These are phyloP conservation scores for Pelargonium nanum DNA, from an alignment of 345 rosid genomes.

Conservation along the genomic window DNA sequence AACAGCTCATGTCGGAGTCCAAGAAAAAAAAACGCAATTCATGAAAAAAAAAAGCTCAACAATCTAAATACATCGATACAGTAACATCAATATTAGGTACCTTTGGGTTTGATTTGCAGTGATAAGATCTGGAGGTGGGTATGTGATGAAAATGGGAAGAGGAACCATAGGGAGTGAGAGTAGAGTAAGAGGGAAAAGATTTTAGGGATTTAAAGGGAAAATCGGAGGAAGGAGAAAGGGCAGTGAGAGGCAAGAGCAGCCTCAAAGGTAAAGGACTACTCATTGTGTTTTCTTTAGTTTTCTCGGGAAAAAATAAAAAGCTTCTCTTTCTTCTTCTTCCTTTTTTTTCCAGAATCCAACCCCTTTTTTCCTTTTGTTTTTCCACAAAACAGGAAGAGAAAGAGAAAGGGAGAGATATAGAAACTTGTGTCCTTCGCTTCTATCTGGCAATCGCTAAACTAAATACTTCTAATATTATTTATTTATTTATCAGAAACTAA, in stretches of 20 bases:
- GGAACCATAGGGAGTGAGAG: background rate
- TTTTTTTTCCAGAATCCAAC: background rate
- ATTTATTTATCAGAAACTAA: too few species aligned
- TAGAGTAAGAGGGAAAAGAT: background rate
- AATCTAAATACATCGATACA: background rate
- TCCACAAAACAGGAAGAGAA: background rate
- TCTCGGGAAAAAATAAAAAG: background rate
- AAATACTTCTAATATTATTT: too few species aligned
- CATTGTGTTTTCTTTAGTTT: background rate
- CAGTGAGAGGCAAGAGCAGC: slow-evolving; percentile 9
- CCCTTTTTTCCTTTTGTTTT: background rate
- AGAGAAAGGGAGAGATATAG: too few species aligned
- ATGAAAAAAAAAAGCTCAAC: background rate
- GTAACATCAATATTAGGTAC: background rate
- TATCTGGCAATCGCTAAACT: background rate
- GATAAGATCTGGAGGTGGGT: background rate
- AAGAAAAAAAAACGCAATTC: background rate
- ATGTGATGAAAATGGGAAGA: background rate
- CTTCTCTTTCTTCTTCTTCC: background rate
- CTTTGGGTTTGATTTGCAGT: background rate
- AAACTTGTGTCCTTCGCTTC: background rate
- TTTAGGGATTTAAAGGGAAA: slow-evolving; percentile 3
- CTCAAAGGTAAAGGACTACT: slow-evolving; percentile 11
- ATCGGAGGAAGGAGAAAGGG: background rate
- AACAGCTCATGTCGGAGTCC: background rate